These are phyloP conservation scores for Trametes elegans DNA, from an alignment of 768 basidiomycete species.

Conservation along the genomic window DNA sequence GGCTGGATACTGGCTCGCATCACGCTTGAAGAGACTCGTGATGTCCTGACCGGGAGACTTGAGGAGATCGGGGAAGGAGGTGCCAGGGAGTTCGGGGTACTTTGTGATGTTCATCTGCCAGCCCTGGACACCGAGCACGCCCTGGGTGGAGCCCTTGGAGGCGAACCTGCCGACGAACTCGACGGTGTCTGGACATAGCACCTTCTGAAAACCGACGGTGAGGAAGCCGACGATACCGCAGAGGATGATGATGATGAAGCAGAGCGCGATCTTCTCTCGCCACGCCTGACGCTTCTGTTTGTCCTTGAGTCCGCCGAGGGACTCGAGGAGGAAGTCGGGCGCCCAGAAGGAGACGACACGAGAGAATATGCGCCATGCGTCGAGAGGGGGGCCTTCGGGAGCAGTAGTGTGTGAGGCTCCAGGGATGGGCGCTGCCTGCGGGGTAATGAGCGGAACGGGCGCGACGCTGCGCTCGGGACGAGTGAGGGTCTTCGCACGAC, in stretches of 20 bases:
- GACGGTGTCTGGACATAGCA: constrained; percentile 73
- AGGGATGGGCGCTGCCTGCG: constrained; percentile 50
- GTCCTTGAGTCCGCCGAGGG: constrained; percentile 80
- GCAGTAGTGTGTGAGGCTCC: constrained; percentile 31
- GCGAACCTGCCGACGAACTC: constrained; percentile 44
- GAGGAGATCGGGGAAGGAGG: constrained; percentile 59
- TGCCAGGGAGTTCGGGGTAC: constrained; percentile 41
- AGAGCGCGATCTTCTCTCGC: constrained; percentile 96
- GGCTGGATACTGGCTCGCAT: constrained; percentile 56
- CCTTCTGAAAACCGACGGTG: constrained; percentile 91
- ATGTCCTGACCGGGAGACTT: constrained; percentile 80
- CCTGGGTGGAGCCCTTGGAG: constrained; percentile 51
- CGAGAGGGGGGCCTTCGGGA: constrained; percentile 37
- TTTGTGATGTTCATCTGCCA: constrained; percentile 71
- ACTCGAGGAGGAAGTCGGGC: constrained; percentile 69
- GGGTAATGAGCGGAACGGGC: constrained; percentile 91
- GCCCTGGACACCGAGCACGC: constrained; percentile 77
- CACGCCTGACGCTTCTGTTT: constrained; percentile 82
- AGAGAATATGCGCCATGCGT: constrained; percentile 82
- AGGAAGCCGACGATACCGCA: constrained; percentile 85
- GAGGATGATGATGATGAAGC: constrained; percentile 77
- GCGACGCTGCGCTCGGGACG: constrained; percentile 94
- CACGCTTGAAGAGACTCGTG: constrained; percentile 79
- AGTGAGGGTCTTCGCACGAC: constrained; percentile 93
- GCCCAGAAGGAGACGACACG: constrained; percentile 88